Percentiles rank a stretch among this genome's conserved stretches.
Conservation (phyloP, 352 stramenopile genomes). For the Phytopythium sindhum region DNA sequence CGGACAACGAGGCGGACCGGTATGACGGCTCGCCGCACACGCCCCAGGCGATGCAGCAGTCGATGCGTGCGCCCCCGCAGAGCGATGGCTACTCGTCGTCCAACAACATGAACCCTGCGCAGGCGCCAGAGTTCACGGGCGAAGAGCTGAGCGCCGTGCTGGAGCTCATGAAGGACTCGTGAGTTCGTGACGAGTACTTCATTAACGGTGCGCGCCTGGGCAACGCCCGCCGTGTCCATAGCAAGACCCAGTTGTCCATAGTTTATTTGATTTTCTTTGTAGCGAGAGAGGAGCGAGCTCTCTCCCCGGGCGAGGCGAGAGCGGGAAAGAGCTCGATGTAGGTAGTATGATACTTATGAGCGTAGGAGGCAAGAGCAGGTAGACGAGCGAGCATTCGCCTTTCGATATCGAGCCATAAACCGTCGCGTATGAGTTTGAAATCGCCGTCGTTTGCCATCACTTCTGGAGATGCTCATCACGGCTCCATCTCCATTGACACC, state of each 20-base stretch:
- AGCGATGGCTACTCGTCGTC: constrained; percentile 26
- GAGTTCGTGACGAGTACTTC: neutral
- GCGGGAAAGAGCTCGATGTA: neutral
- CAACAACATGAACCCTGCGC: constrained; percentile 17
- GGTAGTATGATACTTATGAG: neutral
- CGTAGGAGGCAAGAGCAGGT: neutral
- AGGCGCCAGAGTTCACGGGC: constrained; percentile 34
- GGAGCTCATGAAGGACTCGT: constrained; percentile 50
- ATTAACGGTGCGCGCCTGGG: neutral
- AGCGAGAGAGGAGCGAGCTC: neutral
- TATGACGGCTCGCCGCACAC: constrained; percentile 32
- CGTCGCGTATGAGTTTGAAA: neutral
- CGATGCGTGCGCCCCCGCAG: constrained; percentile 18
- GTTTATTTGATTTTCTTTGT: constrained; percentile 8
- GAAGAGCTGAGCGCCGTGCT: constrained; percentile 46
- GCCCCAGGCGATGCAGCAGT: constrained; percentile 22
- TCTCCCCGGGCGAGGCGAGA: neutral
- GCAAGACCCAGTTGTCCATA: neutral
- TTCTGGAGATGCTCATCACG: too few species aligned
- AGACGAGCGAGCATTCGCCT: neutral
- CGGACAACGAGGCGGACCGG: constrained; percentile 17
- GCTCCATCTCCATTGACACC: too few species aligned
- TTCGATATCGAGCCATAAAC: neutral
- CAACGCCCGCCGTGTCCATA: constrained; percentile 2
- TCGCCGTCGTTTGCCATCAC: neutral